These are phyloP conservation scores for Tuber indicum DNA, from an alignment of 495 filamentous ascomycete genomes.

Conservation along the genomic window DNA sequence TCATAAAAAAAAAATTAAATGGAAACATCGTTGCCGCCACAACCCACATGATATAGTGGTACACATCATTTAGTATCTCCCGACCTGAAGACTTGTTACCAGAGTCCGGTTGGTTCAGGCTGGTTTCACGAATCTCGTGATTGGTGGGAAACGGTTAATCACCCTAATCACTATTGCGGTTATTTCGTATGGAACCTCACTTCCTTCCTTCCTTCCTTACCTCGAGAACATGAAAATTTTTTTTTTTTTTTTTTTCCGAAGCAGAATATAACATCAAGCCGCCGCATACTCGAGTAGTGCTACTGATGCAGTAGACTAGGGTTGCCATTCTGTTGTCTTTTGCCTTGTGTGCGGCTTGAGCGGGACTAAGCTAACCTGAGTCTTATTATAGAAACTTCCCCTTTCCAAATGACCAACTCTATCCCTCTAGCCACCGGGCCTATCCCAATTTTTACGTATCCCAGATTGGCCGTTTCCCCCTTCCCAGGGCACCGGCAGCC, in stretches of 20 bases:
- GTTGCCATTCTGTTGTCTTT: not conserved
- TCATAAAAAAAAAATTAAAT: conserved; percentile 1
- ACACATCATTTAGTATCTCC: conserved; percentile 12
- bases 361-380: not conserved
- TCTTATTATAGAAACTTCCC: conserved; percentile 1
- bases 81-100: conserved; percentile 20
- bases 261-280: not conserved
- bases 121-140: conserved; percentile 29
- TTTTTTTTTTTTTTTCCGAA: not conserved
- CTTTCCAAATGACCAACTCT: not conserved
- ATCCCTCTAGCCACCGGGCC: not conserved
- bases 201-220: not conserved
- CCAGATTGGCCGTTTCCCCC: not conserved
- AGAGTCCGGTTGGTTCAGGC: conserved; percentile 8
- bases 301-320: not conserved
- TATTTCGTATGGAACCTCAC: not conserved
- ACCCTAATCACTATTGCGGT: not conserved
- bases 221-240: not conserved
- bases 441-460: not conserved
- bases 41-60: conserved; percentile 21
- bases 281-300: not conserved
- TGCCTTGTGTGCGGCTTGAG: not conserved
- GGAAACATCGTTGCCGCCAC: conserved; percentile 15
- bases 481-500: not conserved
- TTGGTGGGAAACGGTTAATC: conserved; percentile 24